These are phyloP conservation scores for Aspergillus viridinutans DNA, from an alignment of 2,329 filamentous ascomycete species.

Conservation along the genomic window DNA sequence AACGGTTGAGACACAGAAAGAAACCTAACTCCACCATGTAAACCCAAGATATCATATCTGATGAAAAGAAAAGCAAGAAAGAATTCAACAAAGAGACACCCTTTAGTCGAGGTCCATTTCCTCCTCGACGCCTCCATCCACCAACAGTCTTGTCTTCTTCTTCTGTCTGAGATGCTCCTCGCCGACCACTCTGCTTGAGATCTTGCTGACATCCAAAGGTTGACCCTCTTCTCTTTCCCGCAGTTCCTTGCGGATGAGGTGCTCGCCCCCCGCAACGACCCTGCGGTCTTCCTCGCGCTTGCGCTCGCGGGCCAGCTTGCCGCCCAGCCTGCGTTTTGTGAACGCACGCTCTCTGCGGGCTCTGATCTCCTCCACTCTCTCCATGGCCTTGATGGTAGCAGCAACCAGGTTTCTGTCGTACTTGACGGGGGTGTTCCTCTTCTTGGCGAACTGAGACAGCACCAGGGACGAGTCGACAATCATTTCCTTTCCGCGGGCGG, in stretches of 20 bases:
- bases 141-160: slow-evolving; percentile 42
- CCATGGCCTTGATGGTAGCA: slow-evolving; percentile 88
- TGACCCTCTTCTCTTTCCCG: slow-evolving; percentile 53
- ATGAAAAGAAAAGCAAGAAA: slow-evolving; percentile 12
- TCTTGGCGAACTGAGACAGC: slow-evolving; percentile 70
- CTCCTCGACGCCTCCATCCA: slow-evolving; percentile 43
- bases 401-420: slow-evolving; percentile 91
- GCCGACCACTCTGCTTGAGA: slow-evolving; percentile 35
- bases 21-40: slow-evolving; percentile 21
- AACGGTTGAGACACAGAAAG: slow-evolving; percentile 10
- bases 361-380: slow-evolving; percentile 81
- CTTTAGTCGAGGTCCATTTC: slow-evolving; percentile 47
- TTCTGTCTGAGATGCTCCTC: slow-evolving; percentile 41
- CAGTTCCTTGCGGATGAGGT: slow-evolving; percentile 73
- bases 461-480: slow-evolving; percentile 85
- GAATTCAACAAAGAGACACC: slow-evolving; percentile 4
- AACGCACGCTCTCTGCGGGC: slow-evolving; percentile 80
- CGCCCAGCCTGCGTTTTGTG: slow-evolving; percentile 89
- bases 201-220: slow-evolving; percentile 32
- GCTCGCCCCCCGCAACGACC: slow-evolving; percentile 86
- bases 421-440: slow-evolving; percentile 88
- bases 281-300: slow-evolving; percentile 77
- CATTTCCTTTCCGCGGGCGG: slow-evolving; percentile 79
- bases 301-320: slow-evolving; percentile 68
- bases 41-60: slow-evolving; percentile 14